Evolutionary conservation across 192 early-diverging fungal species (phyloP).

Genomic region (Coemansia sp.): DNA sequence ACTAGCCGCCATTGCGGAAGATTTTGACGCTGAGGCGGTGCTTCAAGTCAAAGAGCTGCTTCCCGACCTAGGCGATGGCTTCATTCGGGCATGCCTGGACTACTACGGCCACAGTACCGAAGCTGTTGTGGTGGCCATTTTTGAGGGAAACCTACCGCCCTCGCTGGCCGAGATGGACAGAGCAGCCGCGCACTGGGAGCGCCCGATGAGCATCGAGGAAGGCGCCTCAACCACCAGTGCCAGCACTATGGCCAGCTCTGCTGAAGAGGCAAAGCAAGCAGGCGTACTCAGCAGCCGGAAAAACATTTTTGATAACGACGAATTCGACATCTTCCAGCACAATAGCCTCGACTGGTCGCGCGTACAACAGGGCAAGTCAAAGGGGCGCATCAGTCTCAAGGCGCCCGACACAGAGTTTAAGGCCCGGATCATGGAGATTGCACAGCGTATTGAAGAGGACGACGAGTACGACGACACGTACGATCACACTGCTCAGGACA

Average conservation of each 20-base stretch:
- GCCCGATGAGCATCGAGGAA: background rate
- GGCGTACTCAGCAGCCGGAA: constrained; percentile 58
- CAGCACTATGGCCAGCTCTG: background rate
- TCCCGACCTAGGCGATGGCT: constrained; percentile 85
- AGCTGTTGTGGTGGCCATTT: constrained; percentile 70
- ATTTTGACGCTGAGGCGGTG: constrained; percentile 53
- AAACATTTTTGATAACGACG: constrained; percentile 92
- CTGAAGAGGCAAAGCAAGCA: background rate
- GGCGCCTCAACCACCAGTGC: background rate
- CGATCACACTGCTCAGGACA: constrained; percentile 67
- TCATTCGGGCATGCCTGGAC: constrained; percentile 82
- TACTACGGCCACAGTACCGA: constrained; percentile 68
- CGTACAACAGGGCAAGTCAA: constrained; percentile 71
- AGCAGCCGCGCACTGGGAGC: constrained; percentile 22
- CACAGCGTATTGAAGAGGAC: constrained; percentile 61
- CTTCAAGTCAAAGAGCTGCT: constrained; percentile 86
- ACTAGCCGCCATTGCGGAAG: background rate
- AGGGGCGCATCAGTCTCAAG: background rate
- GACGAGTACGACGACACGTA: constrained; percentile 95
- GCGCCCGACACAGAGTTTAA: constrained; percentile 27
- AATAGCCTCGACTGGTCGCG: constrained; percentile 61
- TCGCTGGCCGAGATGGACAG: constrained; percentile 67
- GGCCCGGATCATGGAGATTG: constrained; percentile 43
- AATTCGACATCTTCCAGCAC: constrained; percentile 84
- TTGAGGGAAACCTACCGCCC: constrained; percentile 75